Evolutionary conservation across 164 flowering plant genomes (phyloP).

Genomic region (Stephania yunnanensis): DNA sequence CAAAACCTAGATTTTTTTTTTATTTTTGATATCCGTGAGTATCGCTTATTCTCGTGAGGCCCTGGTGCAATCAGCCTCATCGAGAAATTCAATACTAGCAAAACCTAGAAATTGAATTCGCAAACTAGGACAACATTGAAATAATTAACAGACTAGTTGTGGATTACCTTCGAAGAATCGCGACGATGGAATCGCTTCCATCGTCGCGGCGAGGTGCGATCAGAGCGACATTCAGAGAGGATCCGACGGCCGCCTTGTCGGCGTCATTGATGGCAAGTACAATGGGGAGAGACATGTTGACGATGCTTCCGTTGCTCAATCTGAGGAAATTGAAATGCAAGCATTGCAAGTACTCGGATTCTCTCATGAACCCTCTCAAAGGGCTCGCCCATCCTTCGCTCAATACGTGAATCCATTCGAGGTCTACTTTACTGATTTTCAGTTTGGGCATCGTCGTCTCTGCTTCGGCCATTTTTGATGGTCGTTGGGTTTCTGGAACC

Average conservation of each 20-base stretch:
- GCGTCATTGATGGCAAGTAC: conserved; percentile 78
- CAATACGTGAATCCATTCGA: conserved; percentile 90
- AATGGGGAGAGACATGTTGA: conserved; percentile 93
- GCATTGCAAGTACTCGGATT: conserved; percentile 79
- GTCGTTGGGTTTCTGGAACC: conserved; percentile 62
- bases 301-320: conserved; percentile 53
- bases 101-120: no score
- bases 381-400: conserved; percentile 99
- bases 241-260: conserved; percentile 58
- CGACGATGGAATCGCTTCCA: conserved; percentile 25
- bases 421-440: conserved; percentile 51
- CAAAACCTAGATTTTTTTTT: background rate
- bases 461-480: conserved; percentile 39
- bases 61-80: no score
- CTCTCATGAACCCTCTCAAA: conserved; percentile 89
- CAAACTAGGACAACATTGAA: no score
- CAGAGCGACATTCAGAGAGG: conserved; percentile 50
- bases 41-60: no score
- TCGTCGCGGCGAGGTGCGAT: conserved; percentile 48
- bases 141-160: no score
- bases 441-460: conserved; percentile 51
- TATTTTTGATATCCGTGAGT: no score
- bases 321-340: conserved; percentile 77
- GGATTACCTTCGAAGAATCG: conserved; percentile 54
- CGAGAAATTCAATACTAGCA: no score